A percentile compares a stretch with the other conserved stretches of the same genome.
Evolutionary conservation across 768 basidiomycete genomes (phyloP).

Genomic region (Mycena haematopus): DNA sequence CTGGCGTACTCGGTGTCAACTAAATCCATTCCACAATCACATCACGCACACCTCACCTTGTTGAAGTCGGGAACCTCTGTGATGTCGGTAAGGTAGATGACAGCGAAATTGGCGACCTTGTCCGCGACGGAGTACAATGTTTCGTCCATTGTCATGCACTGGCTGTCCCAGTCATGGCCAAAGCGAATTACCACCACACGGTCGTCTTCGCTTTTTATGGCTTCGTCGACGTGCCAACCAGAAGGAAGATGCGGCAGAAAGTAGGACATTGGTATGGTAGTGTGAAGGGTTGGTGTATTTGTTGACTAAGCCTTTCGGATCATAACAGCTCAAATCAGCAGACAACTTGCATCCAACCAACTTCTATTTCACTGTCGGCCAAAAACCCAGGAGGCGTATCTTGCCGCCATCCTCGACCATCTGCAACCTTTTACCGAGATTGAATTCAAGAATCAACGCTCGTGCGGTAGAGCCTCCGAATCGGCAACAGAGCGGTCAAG

Average conservation of each 20-base stretch:
- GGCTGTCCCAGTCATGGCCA: conserved; percentile 65
- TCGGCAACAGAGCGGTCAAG: no score
- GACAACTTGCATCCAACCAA: no score
- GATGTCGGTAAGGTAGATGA: conserved; percentile 95
- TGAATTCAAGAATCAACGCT: no score
- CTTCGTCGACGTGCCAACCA: conserved; percentile 99
- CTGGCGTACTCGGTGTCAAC: conserved; percentile 81
- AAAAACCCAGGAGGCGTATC: no score
- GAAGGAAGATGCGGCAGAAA: conserved; percentile 88
- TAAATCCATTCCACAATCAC: conserved; percentile 56
- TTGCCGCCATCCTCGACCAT: no score
- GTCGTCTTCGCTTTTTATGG: conserved; percentile 98
- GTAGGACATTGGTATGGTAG: conserved; percentile 69
- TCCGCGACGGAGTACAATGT: conserved; percentile 91
- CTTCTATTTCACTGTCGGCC: no score
- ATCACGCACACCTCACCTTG: conserved; percentile 96
- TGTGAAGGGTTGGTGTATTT: no score
- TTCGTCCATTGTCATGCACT: conserved; percentile 99
- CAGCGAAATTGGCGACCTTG: conserved; percentile 98
- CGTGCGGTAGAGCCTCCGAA: no score
- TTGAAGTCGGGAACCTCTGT: conserved; percentile 98
- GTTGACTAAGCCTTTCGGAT: no score
- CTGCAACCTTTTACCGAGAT: no score
- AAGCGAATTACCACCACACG: conserved; percentile 95
- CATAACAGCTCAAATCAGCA: no score